Evolutionary conservation across 2,329 filamentous ascomycete genomes (phyloP).

Genomic region (Xylariaceae sp.): DNA sequence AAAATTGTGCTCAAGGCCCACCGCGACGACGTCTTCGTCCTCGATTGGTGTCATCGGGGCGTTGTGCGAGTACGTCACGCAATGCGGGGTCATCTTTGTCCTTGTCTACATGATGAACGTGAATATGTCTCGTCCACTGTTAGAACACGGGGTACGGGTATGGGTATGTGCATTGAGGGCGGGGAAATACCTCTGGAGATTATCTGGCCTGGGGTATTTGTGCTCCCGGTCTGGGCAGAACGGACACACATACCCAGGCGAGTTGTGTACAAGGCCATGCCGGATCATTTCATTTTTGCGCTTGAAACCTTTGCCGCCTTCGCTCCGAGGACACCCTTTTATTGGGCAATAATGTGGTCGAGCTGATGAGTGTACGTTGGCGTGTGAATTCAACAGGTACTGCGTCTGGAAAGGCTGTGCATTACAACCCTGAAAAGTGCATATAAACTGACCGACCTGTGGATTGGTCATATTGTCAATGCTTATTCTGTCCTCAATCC

Average conservation of each 20-base stretch:
- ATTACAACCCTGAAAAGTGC: slow-evolving; percentile 67
- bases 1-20: too few species aligned
- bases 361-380: slow-evolving; percentile 71
- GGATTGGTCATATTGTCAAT: slow-evolving; percentile 64
- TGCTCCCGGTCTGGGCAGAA: slow-evolving; percentile 95
- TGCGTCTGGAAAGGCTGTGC: slow-evolving; percentile 79
- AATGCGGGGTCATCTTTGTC: slow-evolving; percentile 84
- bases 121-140: slow-evolving; percentile 73
- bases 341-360: slow-evolving; percentile 72
- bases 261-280: slow-evolving; percentile 88
- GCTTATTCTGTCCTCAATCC: slow-evolving; percentile 60
- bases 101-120: slow-evolving; percentile 89
- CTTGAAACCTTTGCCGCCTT: slow-evolving; percentile 73
- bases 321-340: slow-evolving; percentile 64
- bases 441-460: slow-evolving; percentile 61
- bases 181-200: slow-evolving; percentile 79
- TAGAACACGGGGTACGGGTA: slow-evolving; percentile 13
- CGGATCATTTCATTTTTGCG: slow-evolving; percentile 77
- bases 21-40: too few species aligned
- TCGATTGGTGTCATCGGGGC: too few species aligned
- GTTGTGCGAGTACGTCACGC: slow-evolving; percentile 85
- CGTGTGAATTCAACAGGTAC: slow-evolving; percentile 79
- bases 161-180: slow-evolving; percentile 1
- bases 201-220: slow-evolving; percentile 93
- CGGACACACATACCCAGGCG: slow-evolving; percentile 93